Evolutionary conservation across 768 basidiomycete species (phyloP).

Genomic region (Suillus americanus): DNA sequence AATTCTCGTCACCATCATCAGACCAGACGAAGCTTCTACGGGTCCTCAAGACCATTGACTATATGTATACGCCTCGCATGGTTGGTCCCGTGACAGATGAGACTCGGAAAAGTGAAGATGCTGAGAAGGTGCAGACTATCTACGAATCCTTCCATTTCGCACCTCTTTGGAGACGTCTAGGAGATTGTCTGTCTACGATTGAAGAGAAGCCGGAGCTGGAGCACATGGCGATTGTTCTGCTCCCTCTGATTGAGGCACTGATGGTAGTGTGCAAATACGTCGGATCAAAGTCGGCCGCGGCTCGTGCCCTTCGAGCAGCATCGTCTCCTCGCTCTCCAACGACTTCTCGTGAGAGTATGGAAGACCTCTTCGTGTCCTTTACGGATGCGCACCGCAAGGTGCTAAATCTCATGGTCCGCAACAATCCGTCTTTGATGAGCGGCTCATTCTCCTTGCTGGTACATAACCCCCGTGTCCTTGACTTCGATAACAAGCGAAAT

Average conservation of each 20-base stretch:
- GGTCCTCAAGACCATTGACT: slow-evolving; percentile 96
- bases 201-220: slow-evolving; percentile 79
- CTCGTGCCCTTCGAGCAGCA: slow-evolving; percentile 59
- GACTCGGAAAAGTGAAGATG: slow-evolving; percentile 48
- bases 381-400: slow-evolving; percentile 93
- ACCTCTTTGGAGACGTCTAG: slow-evolving; percentile 83
- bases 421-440: slow-evolving; percentile 96
- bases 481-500: slow-evolving; percentile 99
- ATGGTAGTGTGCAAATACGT: slow-evolving; percentile 99
- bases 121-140: slow-evolving; percentile 82
- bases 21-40: slow-evolving; percentile 95
- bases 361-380: slow-evolving; percentile 90
- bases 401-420: slow-evolving; percentile 96
- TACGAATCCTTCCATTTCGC: slow-evolving; percentile 92
- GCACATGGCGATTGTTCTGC: slow-evolving; percentile 87
- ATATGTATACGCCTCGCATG: slow-evolving; percentile 78
- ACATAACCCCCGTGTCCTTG: slow-evolving; percentile 92
- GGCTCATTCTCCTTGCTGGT: slow-evolving; percentile 97
- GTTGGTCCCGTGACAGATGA: slow-evolving; percentile 40
- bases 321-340: slow-evolving; percentile 69
- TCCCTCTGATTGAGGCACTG: slow-evolving; percentile 93
- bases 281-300: slow-evolving; percentile 56
- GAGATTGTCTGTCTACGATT: slow-evolving; percentile 84
- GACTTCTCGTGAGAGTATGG: slow-evolving; percentile 74
- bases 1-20: slow-evolving; percentile 92